Percentiles rank a stretch among this genome's conserved stretches.
Conservation (phyloP, 2,329 filamentous ascomycete genomes). For the Lomentospora prolificans region DNA sequence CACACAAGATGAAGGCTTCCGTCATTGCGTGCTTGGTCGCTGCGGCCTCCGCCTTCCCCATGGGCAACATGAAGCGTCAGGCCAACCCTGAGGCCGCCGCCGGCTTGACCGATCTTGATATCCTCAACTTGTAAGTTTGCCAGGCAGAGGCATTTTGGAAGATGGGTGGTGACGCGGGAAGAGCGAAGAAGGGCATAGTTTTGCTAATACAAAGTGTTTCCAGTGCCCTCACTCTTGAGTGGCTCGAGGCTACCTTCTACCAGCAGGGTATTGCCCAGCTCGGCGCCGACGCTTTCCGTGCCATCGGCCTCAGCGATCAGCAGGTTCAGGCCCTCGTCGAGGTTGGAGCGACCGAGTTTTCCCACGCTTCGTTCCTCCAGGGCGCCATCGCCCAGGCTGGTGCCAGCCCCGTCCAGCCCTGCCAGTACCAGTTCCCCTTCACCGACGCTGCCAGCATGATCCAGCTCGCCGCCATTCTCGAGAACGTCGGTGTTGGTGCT, state of each 20-base stretch:
- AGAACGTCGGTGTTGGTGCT: constrained; percentile 65
- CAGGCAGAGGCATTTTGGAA: not conserved
- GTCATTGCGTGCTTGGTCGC: constrained; percentile 35
- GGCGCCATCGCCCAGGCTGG: constrained; percentile 52
- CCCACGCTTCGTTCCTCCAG: constrained; percentile 31
- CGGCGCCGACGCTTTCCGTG: constrained; percentile 52
- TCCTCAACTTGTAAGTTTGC: constrained; percentile 47
- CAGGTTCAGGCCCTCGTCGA: constrained; percentile 41
- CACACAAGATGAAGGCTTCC: constrained; percentile 30
- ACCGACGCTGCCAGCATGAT: constrained; percentile 59
- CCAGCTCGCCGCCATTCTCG: constrained; percentile 57
- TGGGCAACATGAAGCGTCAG: constrained; percentile 35
- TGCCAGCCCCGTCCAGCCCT: constrained; percentile 55
- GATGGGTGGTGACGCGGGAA: not conserved
- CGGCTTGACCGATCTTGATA: constrained; percentile 42
- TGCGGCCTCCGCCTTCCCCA: constrained; percentile 37
- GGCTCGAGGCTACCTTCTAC: constrained; percentile 67
- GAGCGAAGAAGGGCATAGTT: not conserved
- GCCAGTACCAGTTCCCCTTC: constrained; percentile 64
- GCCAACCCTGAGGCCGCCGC: constrained; percentile 35
- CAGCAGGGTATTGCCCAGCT: constrained; percentile 60
- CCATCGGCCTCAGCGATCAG: constrained; percentile 25
- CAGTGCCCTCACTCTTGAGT: constrained; percentile 63
- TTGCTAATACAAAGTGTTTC: not conserved
- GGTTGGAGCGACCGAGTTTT: constrained; percentile 53